These are phyloP conservation scores for Ophiostoma sp. DNA, from an alignment of 2,329 filamentous ascomycete genomes.

Conservation along the genomic window DNA sequence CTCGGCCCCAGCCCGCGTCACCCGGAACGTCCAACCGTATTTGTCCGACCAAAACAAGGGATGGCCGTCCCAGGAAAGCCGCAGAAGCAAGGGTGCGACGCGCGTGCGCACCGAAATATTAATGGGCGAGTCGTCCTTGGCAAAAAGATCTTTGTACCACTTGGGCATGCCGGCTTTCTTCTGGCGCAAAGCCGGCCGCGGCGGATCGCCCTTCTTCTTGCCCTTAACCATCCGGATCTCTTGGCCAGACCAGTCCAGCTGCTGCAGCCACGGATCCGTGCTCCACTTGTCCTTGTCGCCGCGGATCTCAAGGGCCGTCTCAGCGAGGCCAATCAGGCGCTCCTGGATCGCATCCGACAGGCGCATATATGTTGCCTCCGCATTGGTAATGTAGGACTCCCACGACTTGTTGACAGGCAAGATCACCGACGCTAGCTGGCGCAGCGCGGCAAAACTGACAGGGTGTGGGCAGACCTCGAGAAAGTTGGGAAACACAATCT, in stretches of 20 bases:
- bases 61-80: conserved; percentile 80
- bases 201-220: conserved; percentile 78
- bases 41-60: conserved; percentile 90
- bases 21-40: conserved; percentile 87
- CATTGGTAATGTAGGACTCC: conserved; percentile 75
- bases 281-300: conserved; percentile 61
- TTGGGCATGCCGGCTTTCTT: conserved; percentile 92
- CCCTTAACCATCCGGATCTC: conserved; percentile 86
- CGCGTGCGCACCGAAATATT: conserved; percentile 79
- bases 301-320: conserved; percentile 72
- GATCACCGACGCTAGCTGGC: conserved; percentile 90
- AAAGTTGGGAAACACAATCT: conserved; percentile 87
- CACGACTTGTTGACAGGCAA: conserved; percentile 83
- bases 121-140: conserved; percentile 62
- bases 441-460: conserved; percentile 89
- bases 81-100: conserved; percentile 77
- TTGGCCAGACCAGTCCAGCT: conserved; percentile 94
- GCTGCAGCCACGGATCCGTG: conserved; percentile 82
- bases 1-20: conserved; percentile 54
- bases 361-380: conserved; percentile 76
- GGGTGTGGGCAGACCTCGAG: conserved; percentile 88
- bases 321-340: conserved; percentile 64
- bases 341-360: conserved; percentile 73
- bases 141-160: conserved; percentile 92
- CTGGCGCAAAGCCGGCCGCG: conserved; percentile 71